Conservation (phyloP, 345 rosid genomes). For the Hibiscus tridactylites region DNA sequence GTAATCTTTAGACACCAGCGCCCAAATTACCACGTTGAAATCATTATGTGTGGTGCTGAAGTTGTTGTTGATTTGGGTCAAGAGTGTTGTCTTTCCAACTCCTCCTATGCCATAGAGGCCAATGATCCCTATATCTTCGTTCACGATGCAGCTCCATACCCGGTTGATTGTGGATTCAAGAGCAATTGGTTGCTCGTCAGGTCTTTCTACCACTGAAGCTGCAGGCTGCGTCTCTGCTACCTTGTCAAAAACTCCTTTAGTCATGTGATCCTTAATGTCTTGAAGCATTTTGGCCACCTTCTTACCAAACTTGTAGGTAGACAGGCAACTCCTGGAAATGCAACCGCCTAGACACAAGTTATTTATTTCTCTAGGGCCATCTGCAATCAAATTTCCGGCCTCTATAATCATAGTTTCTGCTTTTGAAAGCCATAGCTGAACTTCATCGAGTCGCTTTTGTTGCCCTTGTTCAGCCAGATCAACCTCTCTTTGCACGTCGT, state of each 20-base stretch:
- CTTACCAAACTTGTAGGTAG: conserved; percentile 15
- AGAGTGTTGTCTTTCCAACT: not conserved
- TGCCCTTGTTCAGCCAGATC: not conserved
- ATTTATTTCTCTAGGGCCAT: not conserved
- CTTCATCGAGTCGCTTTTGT: not conserved
- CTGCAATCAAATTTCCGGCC: not conserved
- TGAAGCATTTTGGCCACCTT: conserved; percentile 18
- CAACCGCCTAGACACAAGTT: not conserved
- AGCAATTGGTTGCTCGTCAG: not conserved
- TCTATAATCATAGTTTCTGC: not conserved
- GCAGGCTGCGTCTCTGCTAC: not conserved
- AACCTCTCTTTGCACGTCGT: not conserved
- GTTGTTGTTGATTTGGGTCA: not conserved
- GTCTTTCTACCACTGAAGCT: not conserved
- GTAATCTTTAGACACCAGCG: not conserved
- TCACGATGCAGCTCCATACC: not conserved
- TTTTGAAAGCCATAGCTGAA: not conserved
- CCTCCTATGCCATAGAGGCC: not conserved
- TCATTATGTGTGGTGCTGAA: not conserved
- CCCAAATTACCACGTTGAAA: not conserved
- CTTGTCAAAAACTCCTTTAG: conserved; percentile 20
- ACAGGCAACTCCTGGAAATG: not conserved
- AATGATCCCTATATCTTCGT: not conserved
- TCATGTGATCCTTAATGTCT: conserved; percentile 19
- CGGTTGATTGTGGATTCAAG: not conserved